Base-by-base conservation (phyloP, 768 basidiomycete genomes). In the Agaricus subrufescens region DNA sequence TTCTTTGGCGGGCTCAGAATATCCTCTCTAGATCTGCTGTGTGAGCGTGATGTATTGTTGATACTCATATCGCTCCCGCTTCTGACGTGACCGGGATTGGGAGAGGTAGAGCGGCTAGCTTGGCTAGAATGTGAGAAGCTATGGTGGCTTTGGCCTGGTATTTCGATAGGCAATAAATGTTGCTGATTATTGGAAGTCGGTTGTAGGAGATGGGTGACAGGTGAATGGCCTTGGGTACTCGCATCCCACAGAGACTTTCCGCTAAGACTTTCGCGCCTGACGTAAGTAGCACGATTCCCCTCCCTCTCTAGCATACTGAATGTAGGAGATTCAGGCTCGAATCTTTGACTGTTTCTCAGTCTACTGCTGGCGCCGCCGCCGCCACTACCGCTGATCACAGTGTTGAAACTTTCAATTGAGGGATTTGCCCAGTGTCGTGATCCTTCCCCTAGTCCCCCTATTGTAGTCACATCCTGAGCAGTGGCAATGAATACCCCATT, bases 1-100 rank as follows among this genome's bases (percentile, higher is more conserved):
- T 64, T 58, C 8, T 60, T 64, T 15, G 51, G 37, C 14, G 60
- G 58, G 14, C 56, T 43, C 14, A 60, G 40, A 11, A 65, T 10
- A 43, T 61, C 65, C 40, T 72, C 73, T 15, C 58, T 48, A 1
- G 69, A 72, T 1, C 64, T 30, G 27, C 49, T 64, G n/a, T 61
- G 48, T 27, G 50, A 15, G 19, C 26, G 38, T 50, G 54, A 39
- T 19, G 39, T 4, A 40, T 12, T 12, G 12, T 42, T 34, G 43
- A 30, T 43, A 11, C 48, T 46, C 27, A 14, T 23, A 23, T 40
- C 55, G 19, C 46, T 42, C 30, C 26, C 42, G 34, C 42, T 29
- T 19, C 44, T 15, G 8, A 60, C 25, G 6, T 49, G 55, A 50
- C 63, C 44, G 26, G 12, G 26, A 11, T 23, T 37, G 9, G 53